These are phyloP conservation scores for Vitis rotundifolia DNA, from an alignment of 164 flowering plant species.

Conservation along the genomic window DNA sequence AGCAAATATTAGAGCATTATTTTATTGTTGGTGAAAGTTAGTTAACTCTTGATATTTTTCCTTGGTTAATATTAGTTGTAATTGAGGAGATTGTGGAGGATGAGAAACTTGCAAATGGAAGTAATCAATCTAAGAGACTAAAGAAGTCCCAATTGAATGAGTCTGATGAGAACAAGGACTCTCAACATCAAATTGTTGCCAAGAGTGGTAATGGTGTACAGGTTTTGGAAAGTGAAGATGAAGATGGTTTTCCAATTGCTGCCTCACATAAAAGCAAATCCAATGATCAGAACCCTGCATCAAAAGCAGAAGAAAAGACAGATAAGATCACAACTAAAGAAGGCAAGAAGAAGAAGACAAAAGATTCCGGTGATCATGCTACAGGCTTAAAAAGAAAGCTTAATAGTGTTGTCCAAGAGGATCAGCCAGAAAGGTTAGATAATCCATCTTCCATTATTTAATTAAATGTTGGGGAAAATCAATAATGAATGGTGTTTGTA, in stretches of 20 bases:
- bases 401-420: conserved; percentile 36
- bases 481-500: too few species aligned
- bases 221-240: conserved; percentile 82
- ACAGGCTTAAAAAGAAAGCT: conserved; percentile 47
- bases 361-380: conserved; percentile 20
- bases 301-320: conserved; percentile 19
- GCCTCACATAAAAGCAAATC: conserved; percentile 20
- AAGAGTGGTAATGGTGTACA: conserved; percentile 26
- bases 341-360: conserved; percentile 33
- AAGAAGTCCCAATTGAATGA: conserved; percentile 32
- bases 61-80: conserved; percentile 45
- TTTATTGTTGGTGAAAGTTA: neutral
- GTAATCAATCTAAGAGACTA: conserved; percentile 26
- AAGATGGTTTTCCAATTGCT: conserved; percentile 87
- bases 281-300: conserved; percentile 16
- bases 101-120: conserved; percentile 48
- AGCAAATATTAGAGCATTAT: too few species aligned
- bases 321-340: conserved; percentile 28
- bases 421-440: conserved; percentile 42
- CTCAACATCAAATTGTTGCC: conserved; percentile 44
- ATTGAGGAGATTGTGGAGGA: conserved; percentile 91
- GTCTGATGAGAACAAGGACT: conserved; percentile 29
- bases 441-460: too few species aligned
- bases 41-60: neutral
- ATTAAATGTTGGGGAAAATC: too few species aligned